Evolutionary conservation across 2,329 filamentous ascomycete genomes (phyloP).

Genomic region (Tolypocladium guangdongense): DNA sequence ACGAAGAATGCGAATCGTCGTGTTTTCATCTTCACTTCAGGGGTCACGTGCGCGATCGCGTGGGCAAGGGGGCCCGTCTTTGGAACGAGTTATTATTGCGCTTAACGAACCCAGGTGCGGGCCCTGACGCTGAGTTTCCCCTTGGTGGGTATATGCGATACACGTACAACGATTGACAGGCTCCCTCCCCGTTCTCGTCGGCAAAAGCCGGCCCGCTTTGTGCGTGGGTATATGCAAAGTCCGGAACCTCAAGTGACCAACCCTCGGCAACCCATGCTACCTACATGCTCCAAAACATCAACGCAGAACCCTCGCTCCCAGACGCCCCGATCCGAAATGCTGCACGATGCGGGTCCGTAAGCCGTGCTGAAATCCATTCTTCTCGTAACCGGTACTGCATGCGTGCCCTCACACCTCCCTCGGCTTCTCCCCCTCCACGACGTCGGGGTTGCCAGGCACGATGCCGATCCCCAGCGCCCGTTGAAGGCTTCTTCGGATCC

Average conservation of each 20-base stretch:
- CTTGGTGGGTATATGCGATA: background rate
- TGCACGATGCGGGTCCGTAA: background rate
- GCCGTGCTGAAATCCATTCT: background rate
- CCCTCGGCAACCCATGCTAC: conserved; percentile 3
- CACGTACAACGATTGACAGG: background rate
- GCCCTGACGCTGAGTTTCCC: background rate
- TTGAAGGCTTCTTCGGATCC: conserved; percentile 34
- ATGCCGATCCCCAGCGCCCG: conserved; percentile 31
- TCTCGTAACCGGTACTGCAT: background rate
- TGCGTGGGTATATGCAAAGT: conserved; percentile 13
- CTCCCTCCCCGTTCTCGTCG: background rate
- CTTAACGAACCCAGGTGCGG: background rate
- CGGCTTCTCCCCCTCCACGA: background rate
- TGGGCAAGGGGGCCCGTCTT: no score
- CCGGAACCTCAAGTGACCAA: background rate
- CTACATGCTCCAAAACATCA: background rate
- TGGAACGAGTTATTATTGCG: background rate
- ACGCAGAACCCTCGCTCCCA: background rate
- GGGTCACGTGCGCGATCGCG: no score
- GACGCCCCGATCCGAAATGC: background rate
- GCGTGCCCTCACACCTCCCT: background rate
- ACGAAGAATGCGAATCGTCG: background rate
- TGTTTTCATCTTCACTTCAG: background rate
- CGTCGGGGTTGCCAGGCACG: background rate
- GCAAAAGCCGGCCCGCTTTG: background rate